Evolutionary conservation across 2,329 filamentous ascomycete genomes (phyloP).

Genomic region (Apiospora kogelbergensis): DNA sequence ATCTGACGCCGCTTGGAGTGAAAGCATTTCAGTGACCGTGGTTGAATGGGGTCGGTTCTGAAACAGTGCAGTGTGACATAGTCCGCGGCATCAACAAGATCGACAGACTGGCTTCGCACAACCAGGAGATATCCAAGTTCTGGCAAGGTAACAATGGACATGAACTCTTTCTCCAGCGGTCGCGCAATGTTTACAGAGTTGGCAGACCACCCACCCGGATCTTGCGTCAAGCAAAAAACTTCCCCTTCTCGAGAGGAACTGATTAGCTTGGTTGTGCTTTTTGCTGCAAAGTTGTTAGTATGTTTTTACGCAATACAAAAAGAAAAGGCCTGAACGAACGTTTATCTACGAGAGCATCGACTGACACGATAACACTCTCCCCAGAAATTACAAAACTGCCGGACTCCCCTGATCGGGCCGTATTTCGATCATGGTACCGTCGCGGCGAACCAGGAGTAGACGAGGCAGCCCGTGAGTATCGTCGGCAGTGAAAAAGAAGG

Average conservation of each 20-base stretch:
- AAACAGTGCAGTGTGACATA: constrained; percentile 63
- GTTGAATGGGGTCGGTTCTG: constrained; percentile 55
- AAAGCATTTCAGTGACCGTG: constrained; percentile 60
- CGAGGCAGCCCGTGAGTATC: constrained; percentile 38
- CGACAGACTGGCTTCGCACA: constrained; percentile 54
- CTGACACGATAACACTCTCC: constrained; percentile 51
- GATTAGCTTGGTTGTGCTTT: constrained; percentile 30
- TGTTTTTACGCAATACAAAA: not conserved
- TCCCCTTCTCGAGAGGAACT: constrained; percentile 32
- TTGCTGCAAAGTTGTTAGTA: constrained; percentile 16
- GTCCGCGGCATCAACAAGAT: constrained; percentile 60
- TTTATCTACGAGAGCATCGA: constrained; percentile 45
- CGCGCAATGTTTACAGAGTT: constrained; percentile 43
- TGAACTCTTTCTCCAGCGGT: constrained; percentile 44
- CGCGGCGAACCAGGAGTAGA: constrained; percentile 62
- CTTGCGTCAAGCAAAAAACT: constrained; percentile 28
- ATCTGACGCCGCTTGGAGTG: constrained; percentile 53
- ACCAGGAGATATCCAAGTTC: constrained; percentile 60
- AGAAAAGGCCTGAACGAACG: constrained; percentile 32
- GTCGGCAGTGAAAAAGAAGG: constrained; percentile 61
- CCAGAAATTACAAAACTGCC: constrained; percentile 48
- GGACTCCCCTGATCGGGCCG: constrained; percentile 42
- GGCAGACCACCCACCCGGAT: constrained; percentile 49
- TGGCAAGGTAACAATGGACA: constrained; percentile 59
- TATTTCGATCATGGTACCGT: constrained; percentile 63